phyloP scores from a whole-genome alignment of 2,329 filamentous ascomycete species.

The Monosporascus sp. region DNA sequence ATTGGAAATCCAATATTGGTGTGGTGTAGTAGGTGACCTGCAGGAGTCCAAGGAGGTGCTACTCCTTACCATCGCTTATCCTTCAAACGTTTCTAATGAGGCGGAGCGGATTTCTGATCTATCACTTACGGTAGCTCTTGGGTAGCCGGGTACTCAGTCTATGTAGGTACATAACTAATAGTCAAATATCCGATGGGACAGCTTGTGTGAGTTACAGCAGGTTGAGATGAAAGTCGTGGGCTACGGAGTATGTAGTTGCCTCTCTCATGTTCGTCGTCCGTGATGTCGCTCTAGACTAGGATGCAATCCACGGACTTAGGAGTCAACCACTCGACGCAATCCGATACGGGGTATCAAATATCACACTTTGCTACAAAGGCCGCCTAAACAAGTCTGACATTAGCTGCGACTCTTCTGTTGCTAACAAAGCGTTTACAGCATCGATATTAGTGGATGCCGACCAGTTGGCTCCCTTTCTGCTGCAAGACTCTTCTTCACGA shows the following conservation, averaged over 20 bases:
- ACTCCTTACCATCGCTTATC: no score
- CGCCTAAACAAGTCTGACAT: not conserved
- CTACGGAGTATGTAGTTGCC: not conserved
- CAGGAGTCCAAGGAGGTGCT: not conserved
- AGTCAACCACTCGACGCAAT: no score
- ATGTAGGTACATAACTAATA: no score
- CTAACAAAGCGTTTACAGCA: constrained; percentile 15
- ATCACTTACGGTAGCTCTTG: no score
- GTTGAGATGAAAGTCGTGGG: not conserved
- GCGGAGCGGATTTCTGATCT: no score
- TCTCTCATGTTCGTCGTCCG: no score
- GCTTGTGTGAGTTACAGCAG: not conserved
- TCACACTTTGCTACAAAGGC: not conserved
- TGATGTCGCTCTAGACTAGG: not conserved
- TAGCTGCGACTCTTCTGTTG: not conserved
- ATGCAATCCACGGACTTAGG: not conserved
- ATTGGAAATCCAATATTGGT: not conserved
- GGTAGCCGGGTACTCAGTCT: not conserved
- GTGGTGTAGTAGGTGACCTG: not conserved
- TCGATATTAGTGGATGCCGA: constrained; percentile 11
- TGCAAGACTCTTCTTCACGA: not conserved
- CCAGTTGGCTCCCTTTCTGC: not conserved
- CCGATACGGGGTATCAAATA: no score
- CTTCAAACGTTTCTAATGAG: no score
- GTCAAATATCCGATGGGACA: not conserved